A percentile compares a stretch with the other conserved stretches of the same genome.
Evolutionary conservation across 345 rosid species (phyloP).

Genomic region (Turnera subulata): DNA sequence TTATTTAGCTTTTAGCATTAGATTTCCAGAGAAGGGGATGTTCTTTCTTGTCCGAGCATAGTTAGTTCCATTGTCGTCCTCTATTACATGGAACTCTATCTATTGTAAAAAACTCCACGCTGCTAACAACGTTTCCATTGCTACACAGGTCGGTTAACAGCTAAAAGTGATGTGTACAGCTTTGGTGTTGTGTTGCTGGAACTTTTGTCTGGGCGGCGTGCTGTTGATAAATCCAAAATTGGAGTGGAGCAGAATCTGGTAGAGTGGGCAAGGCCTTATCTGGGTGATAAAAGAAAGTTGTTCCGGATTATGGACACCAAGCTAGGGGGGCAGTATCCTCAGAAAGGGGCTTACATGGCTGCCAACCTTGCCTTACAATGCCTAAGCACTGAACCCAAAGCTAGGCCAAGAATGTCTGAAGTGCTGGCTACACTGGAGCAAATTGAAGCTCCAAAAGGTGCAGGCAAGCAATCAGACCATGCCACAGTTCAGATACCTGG

Average conservation of each 20-base stretch:
- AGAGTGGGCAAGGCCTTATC: slow-evolving; percentile 93
- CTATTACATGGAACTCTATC: neutral
- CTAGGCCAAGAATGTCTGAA: slow-evolving; percentile 83
- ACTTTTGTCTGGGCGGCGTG: slow-evolving; percentile 80
- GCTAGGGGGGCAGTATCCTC: slow-evolving; percentile 92
- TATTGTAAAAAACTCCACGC: neutral
- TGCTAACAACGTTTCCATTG: slow-evolving; percentile 13
- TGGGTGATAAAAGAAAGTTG: slow-evolving; percentile 77
- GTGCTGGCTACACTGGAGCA: slow-evolving; percentile 65
- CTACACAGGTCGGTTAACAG: slow-evolving; percentile 35
- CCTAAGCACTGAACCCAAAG: slow-evolving; percentile 55
- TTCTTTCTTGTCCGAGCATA: too few relatives aligned
- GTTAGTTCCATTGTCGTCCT: neutral
- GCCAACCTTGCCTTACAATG: slow-evolving; percentile 78
- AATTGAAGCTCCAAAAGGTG: slow-evolving; percentile 43
- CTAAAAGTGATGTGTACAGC: slow-evolving; percentile 94
- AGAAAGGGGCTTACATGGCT: slow-evolving; percentile 73
- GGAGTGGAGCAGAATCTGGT: slow-evolving; percentile 85
- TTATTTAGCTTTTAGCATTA: neutral
- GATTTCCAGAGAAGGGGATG: too few relatives aligned
- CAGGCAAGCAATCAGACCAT: slow-evolving; percentile 24
- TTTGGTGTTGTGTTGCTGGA: slow-evolving; percentile 95
- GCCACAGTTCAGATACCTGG: slow-evolving; percentile 28
- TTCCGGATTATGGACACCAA: slow-evolving; percentile 94
- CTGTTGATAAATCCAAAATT: slow-evolving; percentile 77